A percentile compares a stretch with the other conserved stretches of the same genome.
Evolutionary conservation across 1,139 yeast species (phyloP).

Genomic region (Blastobotrys petasosporus): DNA sequence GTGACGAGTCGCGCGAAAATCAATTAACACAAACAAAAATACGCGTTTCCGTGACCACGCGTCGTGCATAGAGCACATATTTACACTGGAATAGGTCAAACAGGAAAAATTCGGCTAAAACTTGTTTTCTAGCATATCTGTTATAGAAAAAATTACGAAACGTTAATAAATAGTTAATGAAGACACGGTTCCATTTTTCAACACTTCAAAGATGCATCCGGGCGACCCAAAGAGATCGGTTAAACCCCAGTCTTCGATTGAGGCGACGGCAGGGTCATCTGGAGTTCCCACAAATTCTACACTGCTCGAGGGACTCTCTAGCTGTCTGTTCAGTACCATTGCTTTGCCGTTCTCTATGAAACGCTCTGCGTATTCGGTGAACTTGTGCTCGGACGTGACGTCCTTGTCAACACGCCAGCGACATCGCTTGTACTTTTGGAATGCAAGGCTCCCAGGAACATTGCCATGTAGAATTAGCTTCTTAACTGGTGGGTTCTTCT

Average conservation of each 20-base stretch:
- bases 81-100: too few species aligned
- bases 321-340: conserved; percentile 25
- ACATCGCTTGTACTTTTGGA: conserved; percentile 30
- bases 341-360: conserved; percentile 18
- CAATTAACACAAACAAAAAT: too few species aligned
- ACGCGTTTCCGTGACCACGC: too few species aligned
- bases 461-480: conserved; percentile 32
- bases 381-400: conserved; percentile 19
- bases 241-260: conserved; percentile 26
- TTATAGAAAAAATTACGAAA: not conserved
- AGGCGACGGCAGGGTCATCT: conserved; percentile 13
- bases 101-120: too few species aligned
- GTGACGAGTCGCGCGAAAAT: too few species aligned
- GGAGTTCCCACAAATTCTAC: conserved; percentile 27
- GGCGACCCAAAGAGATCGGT: conserved; percentile 27
- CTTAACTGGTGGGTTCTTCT: conserved; percentile 23
- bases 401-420: conserved; percentile 24
- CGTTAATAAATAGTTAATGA: conserved; percentile 24
- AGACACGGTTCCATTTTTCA: conserved; percentile 23
- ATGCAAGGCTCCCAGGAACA: conserved; percentile 29
- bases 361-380: conserved; percentile 12
- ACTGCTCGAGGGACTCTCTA: conserved; percentile 28
- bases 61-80: too few species aligned
- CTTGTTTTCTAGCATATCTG: too few species aligned
- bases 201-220: conserved; percentile 28